Conservation (phyloP, 345 rosid species). For the Euphorbia tirucalli region DNA sequence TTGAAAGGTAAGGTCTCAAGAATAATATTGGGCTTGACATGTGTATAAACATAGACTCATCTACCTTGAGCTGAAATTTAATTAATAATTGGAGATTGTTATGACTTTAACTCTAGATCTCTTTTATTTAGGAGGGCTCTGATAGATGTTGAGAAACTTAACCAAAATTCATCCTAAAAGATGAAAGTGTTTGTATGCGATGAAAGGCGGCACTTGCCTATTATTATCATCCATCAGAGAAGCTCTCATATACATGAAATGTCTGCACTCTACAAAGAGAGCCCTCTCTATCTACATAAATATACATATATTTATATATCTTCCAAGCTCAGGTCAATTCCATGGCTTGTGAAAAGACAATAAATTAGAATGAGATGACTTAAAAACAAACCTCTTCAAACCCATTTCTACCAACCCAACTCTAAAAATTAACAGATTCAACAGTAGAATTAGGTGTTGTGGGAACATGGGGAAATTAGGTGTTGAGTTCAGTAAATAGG, state of each 20-base stretch:
- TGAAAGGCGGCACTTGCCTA: conserved; percentile 15
- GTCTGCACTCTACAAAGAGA: conserved; percentile 7
- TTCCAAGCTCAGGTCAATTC: conserved; percentile 11
- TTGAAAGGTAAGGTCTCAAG: too few species aligned
- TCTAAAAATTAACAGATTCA: conserved; percentile 5
- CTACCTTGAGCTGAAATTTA: too few species aligned
- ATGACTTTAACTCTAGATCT: too few species aligned
- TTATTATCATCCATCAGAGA: conserved; percentile 14
- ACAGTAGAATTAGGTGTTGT: conserved; percentile 10
- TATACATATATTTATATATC: neutral
- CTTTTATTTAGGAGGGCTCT: too few species aligned
- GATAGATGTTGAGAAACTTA: too few species aligned
- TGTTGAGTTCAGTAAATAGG: neutral
- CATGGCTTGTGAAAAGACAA: conserved; percentile 13
- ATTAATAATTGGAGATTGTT: too few species aligned
- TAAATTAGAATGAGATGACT: conserved; percentile 24
- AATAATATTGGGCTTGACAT: too few species aligned
- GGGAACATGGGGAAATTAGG: conserved; percentile 13
- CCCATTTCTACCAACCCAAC: conserved; percentile 8
- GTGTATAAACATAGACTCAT: too few species aligned
- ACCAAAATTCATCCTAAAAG: too few species aligned
- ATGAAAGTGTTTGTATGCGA: neutral
- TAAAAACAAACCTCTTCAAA: conserved; percentile 16
- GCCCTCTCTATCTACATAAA: conserved; percentile 12
- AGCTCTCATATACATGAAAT: conserved; percentile 7